A percentile compares a stretch with the other conserved stretches of the same genome.
phyloP scores from a whole-genome alignment of 176 grass and related monocot genomes.

The Bolboschoenus planiculmis region DNA sequence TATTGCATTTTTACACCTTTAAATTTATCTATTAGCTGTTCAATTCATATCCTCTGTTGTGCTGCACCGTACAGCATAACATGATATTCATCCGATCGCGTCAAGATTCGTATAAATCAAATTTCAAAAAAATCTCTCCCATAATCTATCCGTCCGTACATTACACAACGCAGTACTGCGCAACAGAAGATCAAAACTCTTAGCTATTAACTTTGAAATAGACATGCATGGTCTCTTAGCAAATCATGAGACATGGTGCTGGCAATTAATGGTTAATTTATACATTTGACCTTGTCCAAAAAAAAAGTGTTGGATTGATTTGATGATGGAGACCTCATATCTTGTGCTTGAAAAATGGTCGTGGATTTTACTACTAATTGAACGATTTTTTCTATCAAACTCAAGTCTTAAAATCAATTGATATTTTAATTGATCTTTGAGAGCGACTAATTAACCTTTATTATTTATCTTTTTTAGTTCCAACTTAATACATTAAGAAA shows the following conservation, averaged over 20 bases:
- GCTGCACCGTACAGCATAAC: no score
- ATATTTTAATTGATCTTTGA: neutral
- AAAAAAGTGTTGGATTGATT: neutral
- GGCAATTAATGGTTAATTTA: neutral
- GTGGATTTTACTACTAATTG: neutral
- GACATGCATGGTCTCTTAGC: slow-evolving; percentile 14
- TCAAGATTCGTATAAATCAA: no score
- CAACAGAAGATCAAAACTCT: no score
- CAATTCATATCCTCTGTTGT: no score
- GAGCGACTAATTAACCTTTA: neutral
- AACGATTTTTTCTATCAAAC: neutral
- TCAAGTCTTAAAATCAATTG: neutral
- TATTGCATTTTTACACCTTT: neutral
- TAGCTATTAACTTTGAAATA: no score
- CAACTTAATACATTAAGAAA: neutral
- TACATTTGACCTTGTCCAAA: neutral
- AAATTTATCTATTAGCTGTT: neutral
- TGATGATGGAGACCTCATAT: slow-evolving; percentile 18
- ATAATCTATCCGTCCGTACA: no score
- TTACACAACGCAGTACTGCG: no score
- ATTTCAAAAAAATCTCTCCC: no score
- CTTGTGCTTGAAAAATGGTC: neutral
- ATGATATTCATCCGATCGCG: no score
- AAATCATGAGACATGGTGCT: neutral
- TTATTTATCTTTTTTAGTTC: neutral